phyloP scores from a whole-genome alignment of 108 stramenopile genomes.

The Nitzschia sp. region DNA sequence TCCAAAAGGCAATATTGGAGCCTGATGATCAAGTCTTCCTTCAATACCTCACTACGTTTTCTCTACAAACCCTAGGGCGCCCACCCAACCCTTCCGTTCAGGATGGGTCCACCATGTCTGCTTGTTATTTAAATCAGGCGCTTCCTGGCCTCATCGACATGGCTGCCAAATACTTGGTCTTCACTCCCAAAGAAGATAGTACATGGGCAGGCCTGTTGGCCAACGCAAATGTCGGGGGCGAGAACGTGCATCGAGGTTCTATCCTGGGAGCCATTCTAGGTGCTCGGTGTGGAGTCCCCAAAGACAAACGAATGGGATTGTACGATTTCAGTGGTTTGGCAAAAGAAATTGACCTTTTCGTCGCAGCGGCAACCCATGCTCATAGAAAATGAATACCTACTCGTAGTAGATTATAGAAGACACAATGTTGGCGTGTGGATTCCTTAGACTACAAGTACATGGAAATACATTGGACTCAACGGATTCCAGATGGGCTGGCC shows the following conservation, averaged over 20 bases:
- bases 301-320: conserved; percentile 47
- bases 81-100: conserved; percentile 13
- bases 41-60: conserved; percentile 24
- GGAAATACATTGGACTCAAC: no score
- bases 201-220: conserved; percentile 68
- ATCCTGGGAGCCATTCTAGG: conserved; percentile 81
- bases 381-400: no score
- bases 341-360: conserved; percentile 66
- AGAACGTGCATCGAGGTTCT: conserved; percentile 86
- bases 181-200: conserved; percentile 14
- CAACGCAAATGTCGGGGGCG: conserved; percentile 88
- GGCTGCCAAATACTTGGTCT: conserved; percentile 62
- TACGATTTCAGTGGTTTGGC: conserved; percentile 33
- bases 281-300: conserved; percentile 50
- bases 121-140: conserved; percentile 75
- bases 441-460: no score
- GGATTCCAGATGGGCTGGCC: no score
- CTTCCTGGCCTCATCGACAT: conserved; percentile 69
- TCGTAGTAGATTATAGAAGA: no score
- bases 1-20: conserved; percentile 31
- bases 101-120: conserved; percentile 36
- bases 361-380: conserved; percentile 5
- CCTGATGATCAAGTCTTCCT: conserved; percentile 31
- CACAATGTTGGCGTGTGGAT: no score
- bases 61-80: conserved; percentile 26